Evolutionary conservation across 1,284 basidiomycete species (phyloP).

Genomic region (Austroboletus novae-zelandiae): DNA sequence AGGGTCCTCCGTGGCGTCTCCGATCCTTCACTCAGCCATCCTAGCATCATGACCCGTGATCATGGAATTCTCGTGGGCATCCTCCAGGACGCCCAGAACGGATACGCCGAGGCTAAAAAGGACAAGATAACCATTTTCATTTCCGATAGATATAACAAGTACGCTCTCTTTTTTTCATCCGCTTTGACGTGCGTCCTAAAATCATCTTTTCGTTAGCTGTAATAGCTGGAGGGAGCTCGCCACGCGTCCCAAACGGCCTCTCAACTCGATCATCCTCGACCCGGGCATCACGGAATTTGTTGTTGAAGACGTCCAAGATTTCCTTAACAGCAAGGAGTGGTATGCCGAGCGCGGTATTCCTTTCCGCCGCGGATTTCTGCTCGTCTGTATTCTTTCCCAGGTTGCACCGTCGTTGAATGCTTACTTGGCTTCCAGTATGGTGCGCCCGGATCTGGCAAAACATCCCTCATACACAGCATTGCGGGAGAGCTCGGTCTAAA

Average conservation of each 20-base stretch:
- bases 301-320: conserved; percentile 64
- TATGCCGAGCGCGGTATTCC: conserved; percentile 67
- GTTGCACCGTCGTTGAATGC: background rate
- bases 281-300: conserved; percentile 62
- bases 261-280: conserved; percentile 66
- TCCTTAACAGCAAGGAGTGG: conserved; percentile 64
- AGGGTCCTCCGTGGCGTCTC: background rate
- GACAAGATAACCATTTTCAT: conserved; percentile 55
- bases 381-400: conserved; percentile 37
- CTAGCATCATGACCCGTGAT: conserved; percentile 51
- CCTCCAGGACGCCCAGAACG: conserved; percentile 54
- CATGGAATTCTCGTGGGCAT: conserved; percentile 49
- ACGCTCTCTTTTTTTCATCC: conserved; percentile 7
- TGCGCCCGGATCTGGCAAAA: conserved; percentile 74
- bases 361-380: conserved; percentile 69
- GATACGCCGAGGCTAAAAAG: conserved; percentile 49
- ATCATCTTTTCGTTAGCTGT: conserved; percentile 3
- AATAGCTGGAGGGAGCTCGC: conserved; percentile 53
- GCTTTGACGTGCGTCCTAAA: background rate
- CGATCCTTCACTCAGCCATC: background rate
- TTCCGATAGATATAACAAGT: conserved; percentile 49
- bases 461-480: conserved; percentile 70
- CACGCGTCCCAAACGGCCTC: conserved; percentile 58
- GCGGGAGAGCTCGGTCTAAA: conserved; percentile 74
- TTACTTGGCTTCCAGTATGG: conserved; percentile 49